Percentiles rank a stretch among this genome's conserved stretches.
phyloP scores from a whole-genome alignment of 2,329 filamentous ascomycete species.

The Drechslerella dactyloides region DNA sequence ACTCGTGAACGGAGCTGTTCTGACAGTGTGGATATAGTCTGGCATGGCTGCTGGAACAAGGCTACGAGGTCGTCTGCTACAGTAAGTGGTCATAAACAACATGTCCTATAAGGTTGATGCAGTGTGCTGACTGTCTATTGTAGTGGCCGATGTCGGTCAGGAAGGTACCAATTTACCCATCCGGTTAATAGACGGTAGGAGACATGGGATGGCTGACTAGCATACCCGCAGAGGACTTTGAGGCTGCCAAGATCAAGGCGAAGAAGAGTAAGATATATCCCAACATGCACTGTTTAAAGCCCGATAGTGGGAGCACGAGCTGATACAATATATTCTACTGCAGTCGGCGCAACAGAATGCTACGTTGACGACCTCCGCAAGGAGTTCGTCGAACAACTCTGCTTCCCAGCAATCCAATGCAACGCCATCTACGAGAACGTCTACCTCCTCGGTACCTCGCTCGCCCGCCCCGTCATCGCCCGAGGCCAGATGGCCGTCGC shows the following conservation, averaged over 20 bases:
- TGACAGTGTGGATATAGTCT: conserved; percentile 36
- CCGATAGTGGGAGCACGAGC: neutral
- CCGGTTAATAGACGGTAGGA: conserved; percentile 21
- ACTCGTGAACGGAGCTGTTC: conserved; percentile 3
- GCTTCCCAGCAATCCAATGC: conserved; percentile 79
- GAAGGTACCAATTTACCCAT: conserved; percentile 59
- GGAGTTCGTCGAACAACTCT: conserved; percentile 80
- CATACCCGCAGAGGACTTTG: conserved; percentile 68
- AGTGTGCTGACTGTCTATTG: conserved; percentile 43
- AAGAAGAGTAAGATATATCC: conserved; percentile 56
- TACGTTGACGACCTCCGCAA: conserved; percentile 69
- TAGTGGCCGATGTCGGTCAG: conserved; percentile 75
- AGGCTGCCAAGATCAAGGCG: conserved; percentile 75
- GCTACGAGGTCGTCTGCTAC: conserved; percentile 70
- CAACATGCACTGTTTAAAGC: neutral
- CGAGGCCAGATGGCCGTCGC: conserved; percentile 70
- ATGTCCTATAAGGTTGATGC: neutral
- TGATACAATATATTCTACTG: conserved; percentile 3
- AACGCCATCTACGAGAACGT: conserved; percentile 73
- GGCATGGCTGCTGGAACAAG: conserved; percentile 61
- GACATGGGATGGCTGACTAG: neutral
- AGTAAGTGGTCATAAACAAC: conserved; percentile 56
- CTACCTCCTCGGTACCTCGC: conserved; percentile 68
- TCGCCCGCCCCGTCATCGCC: conserved; percentile 74
- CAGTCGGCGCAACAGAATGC: conserved; percentile 56